Evolutionary conservation across 106 monocot genomes (phyloP).

Genomic region (Dendrobium officinale): DNA sequence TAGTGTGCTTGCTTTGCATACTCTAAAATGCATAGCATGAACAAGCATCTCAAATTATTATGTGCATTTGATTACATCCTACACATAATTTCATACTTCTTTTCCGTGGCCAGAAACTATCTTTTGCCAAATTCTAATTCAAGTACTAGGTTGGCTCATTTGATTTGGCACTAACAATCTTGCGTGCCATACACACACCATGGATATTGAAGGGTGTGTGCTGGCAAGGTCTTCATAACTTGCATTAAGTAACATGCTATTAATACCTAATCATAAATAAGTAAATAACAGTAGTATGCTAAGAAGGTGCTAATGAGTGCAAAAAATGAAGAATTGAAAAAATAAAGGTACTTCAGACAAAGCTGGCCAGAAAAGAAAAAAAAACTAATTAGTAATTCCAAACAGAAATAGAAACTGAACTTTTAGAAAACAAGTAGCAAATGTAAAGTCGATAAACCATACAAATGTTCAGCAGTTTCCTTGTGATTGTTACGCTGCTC

Average conservation of each 20-base stretch:
- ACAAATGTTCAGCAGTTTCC: constrained; percentile 48
- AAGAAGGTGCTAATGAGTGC: neutral
- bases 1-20: no score
- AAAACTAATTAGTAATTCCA: neutral
- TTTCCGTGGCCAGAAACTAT: no score
- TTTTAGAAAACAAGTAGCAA: neutral
- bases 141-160: no score
- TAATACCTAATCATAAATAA: neutral
- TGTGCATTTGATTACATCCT: no score
- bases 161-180: no score
- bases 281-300: neutral
- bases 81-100: no score
- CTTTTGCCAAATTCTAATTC: no score
- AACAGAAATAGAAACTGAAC: neutral
- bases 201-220: neutral
- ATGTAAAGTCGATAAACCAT: constrained; percentile 19
- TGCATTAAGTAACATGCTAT: neutral
- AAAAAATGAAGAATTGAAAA: neutral
- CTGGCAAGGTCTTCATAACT: neutral
- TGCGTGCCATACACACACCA: neutral
- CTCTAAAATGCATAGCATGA: no score
- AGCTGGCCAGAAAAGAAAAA: neutral
- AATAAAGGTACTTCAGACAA: neutral
- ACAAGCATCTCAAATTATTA: no score
- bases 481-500: constrained; percentile 23